Percentiles rank a stretch among this genome's conserved stretches.
These are phyloP conservation scores for Laburnicola sp. DNA, from an alignment of 2,329 filamentous ascomycete genomes.

Conservation along the genomic window DNA sequence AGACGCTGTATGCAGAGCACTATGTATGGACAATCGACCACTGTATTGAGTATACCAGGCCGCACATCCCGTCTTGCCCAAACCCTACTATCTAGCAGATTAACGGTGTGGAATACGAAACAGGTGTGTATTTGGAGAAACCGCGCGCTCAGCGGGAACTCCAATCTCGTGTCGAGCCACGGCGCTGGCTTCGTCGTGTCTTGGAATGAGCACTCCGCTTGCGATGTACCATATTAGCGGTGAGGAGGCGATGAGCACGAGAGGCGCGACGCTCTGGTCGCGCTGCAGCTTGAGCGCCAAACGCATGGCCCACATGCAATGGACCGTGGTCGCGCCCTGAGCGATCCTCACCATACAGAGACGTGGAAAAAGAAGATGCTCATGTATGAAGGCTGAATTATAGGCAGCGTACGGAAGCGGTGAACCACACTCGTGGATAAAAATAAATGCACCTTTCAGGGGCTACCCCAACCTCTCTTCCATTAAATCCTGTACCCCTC, in stretches of 20 bases:
- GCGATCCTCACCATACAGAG: neutral
- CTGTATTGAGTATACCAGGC: slow-evolving; percentile 11
- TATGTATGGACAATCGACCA: slow-evolving; percentile 26
- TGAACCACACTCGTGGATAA: slow-evolving; percentile 13
- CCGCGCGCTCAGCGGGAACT: slow-evolving; percentile 1
- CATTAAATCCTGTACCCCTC: slow-evolving; percentile 71
- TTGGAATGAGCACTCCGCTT: slow-evolving; percentile 9
- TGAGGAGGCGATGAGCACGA: slow-evolving; percentile 18
- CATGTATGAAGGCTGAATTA: slow-evolving; percentile 10
- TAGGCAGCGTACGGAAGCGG: slow-evolving; percentile 7
- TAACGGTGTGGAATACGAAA: slow-evolving; percentile 8
- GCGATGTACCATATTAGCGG: slow-evolving; percentile 22
- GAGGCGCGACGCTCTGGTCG: slow-evolving; percentile 21
- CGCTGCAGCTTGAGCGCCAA: slow-evolving; percentile 9
- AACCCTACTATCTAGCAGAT: slow-evolving; percentile 14
- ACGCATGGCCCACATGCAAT: neutral
- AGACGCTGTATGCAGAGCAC: slow-evolving; percentile 35
- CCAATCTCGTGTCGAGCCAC: slow-evolving; percentile 1
- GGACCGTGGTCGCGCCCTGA: neutral
- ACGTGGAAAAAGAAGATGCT: neutral
- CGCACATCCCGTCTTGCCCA: slow-evolving; percentile 13
- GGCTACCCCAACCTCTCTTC: slow-evolving; percentile 65
- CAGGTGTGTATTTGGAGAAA: neutral
- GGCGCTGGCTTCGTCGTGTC: neutral
- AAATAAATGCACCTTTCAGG: slow-evolving; percentile 16